Base-by-base conservation (phyloP, 2,329 filamentous ascomycete species). In the Ophiostoma triangulosporum region DNA sequence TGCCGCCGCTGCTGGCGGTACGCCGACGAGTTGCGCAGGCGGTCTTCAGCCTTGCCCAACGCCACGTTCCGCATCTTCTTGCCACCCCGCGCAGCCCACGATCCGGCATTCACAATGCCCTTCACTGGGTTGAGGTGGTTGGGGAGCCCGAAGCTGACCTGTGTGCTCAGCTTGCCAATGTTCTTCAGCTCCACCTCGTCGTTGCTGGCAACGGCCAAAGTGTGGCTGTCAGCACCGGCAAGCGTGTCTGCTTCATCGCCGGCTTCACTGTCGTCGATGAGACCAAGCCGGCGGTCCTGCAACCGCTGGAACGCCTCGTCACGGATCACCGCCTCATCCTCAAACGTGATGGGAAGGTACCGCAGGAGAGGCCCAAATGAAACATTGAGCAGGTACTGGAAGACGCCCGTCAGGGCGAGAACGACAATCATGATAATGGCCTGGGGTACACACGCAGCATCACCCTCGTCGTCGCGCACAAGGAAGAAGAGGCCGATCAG, bases 281-380 rank as follows among this genome's bases (percentile, higher is more conserved):
- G 66, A 0, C 83, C 82, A 54, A 90, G 77, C 8, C 84, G 82
- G 22, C 73, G 74, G 54, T 83, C 81, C 64, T 94, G 88, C 3
- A 83, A 84, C 48, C 84, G 76, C 60, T 88, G 84, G 64, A 97
- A 98, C 36, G 86, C 87, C 62, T 91, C 81, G 60, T 98, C 93
- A 6, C 91, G 83, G n/a, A 87, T 72, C 0, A 93, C 87, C 3
- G 93, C 93, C 64, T 96, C 91, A 58, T 97, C 93, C 65, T 98
- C 93, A 53, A 97, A 81, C 0, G 91, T 97, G 58, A 97, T 94
- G 0, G 93, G 93, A 3, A 98, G 72, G 62, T 95, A 95, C 36
- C 85, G 80, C 64, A 95, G 83, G 9, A 98, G 75, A 3, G 93
- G 91, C 0, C 80, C 79, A 60, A 98, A 97, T 0, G 89, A 86